These are phyloP conservation scores for Podila epigama DNA, from an alignment of 192 early-diverging fungal species.

Conservation along the genomic window DNA sequence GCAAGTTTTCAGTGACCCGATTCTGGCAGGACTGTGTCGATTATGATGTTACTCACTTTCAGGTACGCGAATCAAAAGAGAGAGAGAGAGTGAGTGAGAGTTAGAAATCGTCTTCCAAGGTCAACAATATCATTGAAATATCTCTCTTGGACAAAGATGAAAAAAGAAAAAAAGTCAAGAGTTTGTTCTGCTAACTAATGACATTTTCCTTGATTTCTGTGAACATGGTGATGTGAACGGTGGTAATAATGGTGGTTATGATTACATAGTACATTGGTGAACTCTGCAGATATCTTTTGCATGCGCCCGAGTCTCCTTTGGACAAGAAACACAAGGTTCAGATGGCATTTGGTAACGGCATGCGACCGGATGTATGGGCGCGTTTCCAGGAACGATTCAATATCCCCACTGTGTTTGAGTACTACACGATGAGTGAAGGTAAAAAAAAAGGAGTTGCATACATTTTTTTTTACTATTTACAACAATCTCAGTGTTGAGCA, in stretches of 20 bases:
- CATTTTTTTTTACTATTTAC: not conserved
- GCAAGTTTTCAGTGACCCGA: slow-evolving; percentile 60
- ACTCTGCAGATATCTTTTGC: slow-evolving; percentile 69
- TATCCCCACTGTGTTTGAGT: slow-evolving; percentile 67
- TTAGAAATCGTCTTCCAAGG: too few relatives aligned
- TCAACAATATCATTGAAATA: too few relatives aligned
- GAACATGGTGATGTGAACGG: not conserved
- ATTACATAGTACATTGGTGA: slow-evolving; percentile 70
- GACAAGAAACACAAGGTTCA: slow-evolving; percentile 64
- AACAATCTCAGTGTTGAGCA: too few relatives aligned
- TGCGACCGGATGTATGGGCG: slow-evolving; percentile 73
- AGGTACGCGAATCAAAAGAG: slow-evolving; percentile 46
- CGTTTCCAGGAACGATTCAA: slow-evolving; percentile 67
- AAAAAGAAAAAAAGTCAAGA: too few relatives aligned
- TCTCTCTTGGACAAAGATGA: too few relatives aligned
- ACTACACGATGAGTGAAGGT: slow-evolving; percentile 75
- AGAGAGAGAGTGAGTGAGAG: too few relatives aligned
- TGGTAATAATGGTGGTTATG: not conserved
- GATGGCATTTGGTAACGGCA: slow-evolving; percentile 71
- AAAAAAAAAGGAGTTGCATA: slow-evolving; percentile 7
- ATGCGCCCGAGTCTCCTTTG: slow-evolving; percentile 51
- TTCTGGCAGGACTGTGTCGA: slow-evolving; percentile 62
- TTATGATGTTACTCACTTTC: slow-evolving; percentile 53
- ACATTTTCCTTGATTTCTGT: not conserved
- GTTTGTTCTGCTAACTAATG: too few relatives aligned